Percentiles rank a stretch among this genome's conserved stretches.
Evolutionary conservation across 768 basidiomycete genomes (phyloP).

Genomic region (Russula brevipes): DNA sequence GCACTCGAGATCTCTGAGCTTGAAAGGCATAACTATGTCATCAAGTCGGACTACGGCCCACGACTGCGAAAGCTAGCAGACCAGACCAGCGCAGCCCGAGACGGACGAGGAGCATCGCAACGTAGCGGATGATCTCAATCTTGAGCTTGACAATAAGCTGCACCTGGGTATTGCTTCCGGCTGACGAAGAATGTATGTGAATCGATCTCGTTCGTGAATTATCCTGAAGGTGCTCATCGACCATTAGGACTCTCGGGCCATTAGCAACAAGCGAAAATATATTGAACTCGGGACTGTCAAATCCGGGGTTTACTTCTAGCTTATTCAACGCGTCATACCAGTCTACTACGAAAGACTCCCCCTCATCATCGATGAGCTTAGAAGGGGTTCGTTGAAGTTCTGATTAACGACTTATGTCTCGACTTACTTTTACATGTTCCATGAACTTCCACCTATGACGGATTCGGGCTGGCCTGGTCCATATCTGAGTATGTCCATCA

Average conservation of each 20-base stretch:
- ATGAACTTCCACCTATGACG: constrained; percentile 97
- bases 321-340: constrained; percentile 31
- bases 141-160: constrained; percentile 92
- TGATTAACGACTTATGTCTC: background rate
- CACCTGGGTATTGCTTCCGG: constrained; percentile 92
- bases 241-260: constrained; percentile 68
- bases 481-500: constrained; percentile 77
- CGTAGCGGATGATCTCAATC: constrained; percentile 61
- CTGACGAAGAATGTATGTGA: constrained; percentile 79
- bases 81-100: constrained; percentile 63
- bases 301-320: constrained; percentile 74
- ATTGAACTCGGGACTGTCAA: constrained; percentile 83
- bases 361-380: constrained; percentile 97
- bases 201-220: background rate
- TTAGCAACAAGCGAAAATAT: constrained; percentile 61
- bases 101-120: constrained; percentile 74
- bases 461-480: constrained; percentile 97
- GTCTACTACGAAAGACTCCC: constrained; percentile 87
- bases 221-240: background rate
- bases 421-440: constrained; percentile 10
- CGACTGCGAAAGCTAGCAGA: constrained; percentile 62
- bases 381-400: constrained; percentile 53
- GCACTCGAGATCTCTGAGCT: constrained; percentile 89
- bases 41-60: constrained; percentile 87
- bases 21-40: constrained; percentile 80